Conservation (phyloP, 179 eudicot genomes). For the Heliamphora pulchella region DNA sequence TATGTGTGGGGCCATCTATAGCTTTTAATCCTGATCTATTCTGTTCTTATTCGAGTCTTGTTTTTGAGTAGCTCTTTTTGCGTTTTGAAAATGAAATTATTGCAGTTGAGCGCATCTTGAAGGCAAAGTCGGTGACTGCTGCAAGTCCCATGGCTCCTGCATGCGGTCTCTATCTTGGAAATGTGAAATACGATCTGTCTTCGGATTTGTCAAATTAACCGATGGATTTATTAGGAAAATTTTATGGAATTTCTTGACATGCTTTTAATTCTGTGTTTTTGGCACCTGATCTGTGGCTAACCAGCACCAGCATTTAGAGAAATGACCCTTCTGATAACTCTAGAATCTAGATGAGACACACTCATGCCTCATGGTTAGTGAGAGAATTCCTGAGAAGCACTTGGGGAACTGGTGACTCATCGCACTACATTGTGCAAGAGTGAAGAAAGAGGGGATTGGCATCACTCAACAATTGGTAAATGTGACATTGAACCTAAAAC, state of each 20-base stretch:
- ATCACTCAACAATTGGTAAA: neutral
- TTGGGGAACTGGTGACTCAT: neutral
- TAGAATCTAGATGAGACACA: neutral
- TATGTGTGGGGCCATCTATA: slow-evolving; percentile 18
- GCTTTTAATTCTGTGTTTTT: too few species aligned
- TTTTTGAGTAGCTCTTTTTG: neutral
- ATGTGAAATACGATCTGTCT: slow-evolving; percentile 67
- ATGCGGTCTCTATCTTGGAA: slow-evolving; percentile 79
- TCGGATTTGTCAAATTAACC: neutral
- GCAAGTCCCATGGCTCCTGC: slow-evolving; percentile 96
- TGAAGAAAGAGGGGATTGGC: neutral
- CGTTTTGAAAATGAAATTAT: neutral
- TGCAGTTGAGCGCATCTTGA: slow-evolving; percentile 70
- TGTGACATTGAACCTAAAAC: neutral
- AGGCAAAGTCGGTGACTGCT: slow-evolving; percentile 65
- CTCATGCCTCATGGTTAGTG: neutral
- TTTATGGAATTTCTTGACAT: neutral
- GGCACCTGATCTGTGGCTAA: too few species aligned
- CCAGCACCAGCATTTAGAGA: neutral
- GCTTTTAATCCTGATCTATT: neutral
- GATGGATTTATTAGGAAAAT: neutral
- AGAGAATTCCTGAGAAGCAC: neutral
- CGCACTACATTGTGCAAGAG: neutral
- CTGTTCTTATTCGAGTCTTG: neutral
- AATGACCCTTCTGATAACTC: neutral